Conservation (phyloP, 345 rosid species). For the Eucalyptus regnans region DNA sequence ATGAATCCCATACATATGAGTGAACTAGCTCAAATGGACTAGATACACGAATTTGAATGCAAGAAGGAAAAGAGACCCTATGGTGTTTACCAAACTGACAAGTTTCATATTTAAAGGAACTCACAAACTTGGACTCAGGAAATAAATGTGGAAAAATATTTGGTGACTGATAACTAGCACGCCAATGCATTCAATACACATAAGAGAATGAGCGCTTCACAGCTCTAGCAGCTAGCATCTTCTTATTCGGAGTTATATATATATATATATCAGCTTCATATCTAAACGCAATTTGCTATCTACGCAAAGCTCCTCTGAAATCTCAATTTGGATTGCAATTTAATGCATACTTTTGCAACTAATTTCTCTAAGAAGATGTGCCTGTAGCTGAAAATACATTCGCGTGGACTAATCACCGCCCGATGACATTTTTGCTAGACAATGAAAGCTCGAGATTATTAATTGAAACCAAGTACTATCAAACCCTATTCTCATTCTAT, state of each 20-base stretch:
- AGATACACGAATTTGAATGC: too few species aligned
- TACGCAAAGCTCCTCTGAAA: background rate
- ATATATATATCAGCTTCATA: background rate
- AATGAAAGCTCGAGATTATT: background rate
- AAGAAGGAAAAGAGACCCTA: too few species aligned
- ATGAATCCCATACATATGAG: rapidly evolving
- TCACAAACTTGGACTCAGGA: too few species aligned
- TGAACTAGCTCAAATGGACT: too few species aligned
- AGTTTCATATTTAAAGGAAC: too few species aligned
- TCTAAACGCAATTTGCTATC: background rate
- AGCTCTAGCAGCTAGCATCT: too few species aligned
- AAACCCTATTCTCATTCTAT: background rate
- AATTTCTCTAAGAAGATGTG: background rate
- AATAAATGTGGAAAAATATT: too few species aligned
- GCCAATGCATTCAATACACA: too few species aligned
- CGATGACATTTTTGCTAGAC: background rate
- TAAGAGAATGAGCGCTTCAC: too few species aligned
- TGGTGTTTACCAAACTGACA: too few species aligned
- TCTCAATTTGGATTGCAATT: background rate
- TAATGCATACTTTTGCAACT: background rate
- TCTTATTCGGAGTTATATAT: background rate
- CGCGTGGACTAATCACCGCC: background rate
- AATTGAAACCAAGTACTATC: background rate
- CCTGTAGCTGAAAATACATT: background rate
- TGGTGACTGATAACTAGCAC: too few species aligned